A percentile compares a stretch with the other conserved stretches of the same genome.
Conservation (phyloP, 352 stramenopile genomes). For the Globisporangium heterothallicum region DNA sequence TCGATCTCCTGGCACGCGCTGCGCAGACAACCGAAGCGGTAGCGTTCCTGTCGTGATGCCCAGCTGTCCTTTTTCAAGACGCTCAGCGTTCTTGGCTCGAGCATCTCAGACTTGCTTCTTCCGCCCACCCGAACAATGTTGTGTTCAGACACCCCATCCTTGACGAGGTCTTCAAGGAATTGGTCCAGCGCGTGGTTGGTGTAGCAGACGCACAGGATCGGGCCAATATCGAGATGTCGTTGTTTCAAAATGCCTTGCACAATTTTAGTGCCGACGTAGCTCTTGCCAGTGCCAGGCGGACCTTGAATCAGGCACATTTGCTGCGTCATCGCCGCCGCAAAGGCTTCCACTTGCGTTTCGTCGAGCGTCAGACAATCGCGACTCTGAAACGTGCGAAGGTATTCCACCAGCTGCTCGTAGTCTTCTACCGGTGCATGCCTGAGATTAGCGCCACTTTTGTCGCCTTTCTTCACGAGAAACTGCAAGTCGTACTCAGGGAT, state of each 20-base stretch:
- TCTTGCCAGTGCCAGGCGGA: not conserved
- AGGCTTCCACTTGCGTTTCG: not conserved
- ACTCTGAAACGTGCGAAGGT: not conserved
- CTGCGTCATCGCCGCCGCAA: not conserved
- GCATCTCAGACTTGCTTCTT: not conserved
- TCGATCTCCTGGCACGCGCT: not conserved
- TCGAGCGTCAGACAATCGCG: not conserved
- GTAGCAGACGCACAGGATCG: not conserved
- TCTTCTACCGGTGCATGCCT: not conserved
- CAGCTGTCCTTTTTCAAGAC: not conserved
- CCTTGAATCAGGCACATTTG: not conserved
- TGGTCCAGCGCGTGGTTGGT: not conserved
- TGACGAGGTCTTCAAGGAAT: not conserved
- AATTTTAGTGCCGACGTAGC: not conserved
- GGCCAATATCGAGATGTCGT: not conserved
- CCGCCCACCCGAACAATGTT: not conserved
- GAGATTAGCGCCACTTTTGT: not conserved
- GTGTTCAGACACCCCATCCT: not conserved
- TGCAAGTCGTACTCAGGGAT: not conserved
- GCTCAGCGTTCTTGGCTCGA: not conserved
- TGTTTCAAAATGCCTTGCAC: not conserved
- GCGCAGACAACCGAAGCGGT: not conserved
- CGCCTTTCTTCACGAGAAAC: not conserved
- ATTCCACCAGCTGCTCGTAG: not conserved
- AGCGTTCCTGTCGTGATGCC: not conserved